These are phyloP conservation scores for Penicillium sp. DNA, from an alignment of 2,329 filamentous ascomycete genomes.

Conservation along the genomic window DNA sequence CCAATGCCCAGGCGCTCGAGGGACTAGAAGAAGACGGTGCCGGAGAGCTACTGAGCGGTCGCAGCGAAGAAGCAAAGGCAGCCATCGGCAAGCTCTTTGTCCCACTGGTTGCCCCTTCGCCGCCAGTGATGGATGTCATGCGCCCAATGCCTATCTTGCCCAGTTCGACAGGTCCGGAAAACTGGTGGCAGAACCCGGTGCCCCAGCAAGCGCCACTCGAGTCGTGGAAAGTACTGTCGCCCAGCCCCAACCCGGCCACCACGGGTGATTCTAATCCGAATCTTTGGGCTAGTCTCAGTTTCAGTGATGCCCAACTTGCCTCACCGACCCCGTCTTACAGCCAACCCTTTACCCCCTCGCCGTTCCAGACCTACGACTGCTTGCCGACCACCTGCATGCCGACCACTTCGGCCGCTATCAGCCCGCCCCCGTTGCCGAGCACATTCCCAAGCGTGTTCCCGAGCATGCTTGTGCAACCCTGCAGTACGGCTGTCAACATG, in stretches of 20 bases:
- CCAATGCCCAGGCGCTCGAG: constrained; percentile 83
- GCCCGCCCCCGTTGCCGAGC: constrained; percentile 77
- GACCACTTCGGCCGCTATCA: constrained; percentile 68
- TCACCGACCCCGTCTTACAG: constrained; percentile 79
- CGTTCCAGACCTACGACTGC: constrained; percentile 69
- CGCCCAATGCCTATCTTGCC: constrained; percentile 81
- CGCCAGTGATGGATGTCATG: constrained; percentile 83
- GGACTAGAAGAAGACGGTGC: constrained; percentile 95
- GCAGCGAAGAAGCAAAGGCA: constrained; percentile 89
- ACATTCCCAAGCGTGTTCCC: constrained; percentile 53
- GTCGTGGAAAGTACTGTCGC: constrained; percentile 85
- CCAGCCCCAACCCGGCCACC: constrained; percentile 72
- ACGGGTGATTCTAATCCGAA: constrained; percentile 69
- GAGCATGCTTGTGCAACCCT: constrained; percentile 80
- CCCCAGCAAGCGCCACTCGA: constrained; percentile 71
- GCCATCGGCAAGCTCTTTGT: constrained; percentile 80
- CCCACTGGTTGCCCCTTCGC: constrained; percentile 80
- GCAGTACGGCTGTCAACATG: constrained; percentile 74
- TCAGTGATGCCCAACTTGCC: constrained; percentile 69
- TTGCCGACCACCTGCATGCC: constrained; percentile 71
- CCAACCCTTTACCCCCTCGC: constrained; percentile 70
- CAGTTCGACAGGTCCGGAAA: constrained; percentile 69
- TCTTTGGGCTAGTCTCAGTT: constrained; percentile 75
- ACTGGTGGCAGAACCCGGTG: constrained; percentile 77
- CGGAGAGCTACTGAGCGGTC: constrained; percentile 86